Percentiles rank a stretch among this genome's conserved stretches.
Conservation (phyloP, 1,139 yeast genomes). For the Yamadazyma sp. region DNA sequence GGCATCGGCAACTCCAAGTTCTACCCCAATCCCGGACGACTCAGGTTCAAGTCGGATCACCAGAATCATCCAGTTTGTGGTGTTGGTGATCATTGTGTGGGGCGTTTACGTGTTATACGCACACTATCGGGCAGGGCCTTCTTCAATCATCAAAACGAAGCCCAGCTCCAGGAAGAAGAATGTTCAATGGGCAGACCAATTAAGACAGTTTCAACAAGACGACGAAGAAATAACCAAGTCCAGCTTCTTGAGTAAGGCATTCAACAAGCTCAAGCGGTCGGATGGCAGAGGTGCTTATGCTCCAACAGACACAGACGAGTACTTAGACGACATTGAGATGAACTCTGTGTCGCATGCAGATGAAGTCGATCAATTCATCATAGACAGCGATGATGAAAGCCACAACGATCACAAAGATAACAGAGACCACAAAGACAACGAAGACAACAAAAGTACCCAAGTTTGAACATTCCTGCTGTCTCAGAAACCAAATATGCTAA, state of each 20-base stretch:
- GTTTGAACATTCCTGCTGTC: background rate
- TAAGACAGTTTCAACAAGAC: slow-evolving; percentile 37
- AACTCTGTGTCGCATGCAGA: slow-evolving; percentile 15
- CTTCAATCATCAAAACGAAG: slow-evolving; percentile 42
- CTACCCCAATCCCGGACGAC: slow-evolving; percentile 7
- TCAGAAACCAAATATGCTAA: too few species aligned
- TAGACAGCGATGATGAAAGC: slow-evolving; percentile 50
- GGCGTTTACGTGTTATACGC: slow-evolving; percentile 41
- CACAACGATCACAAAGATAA: background rate
- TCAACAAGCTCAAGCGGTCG: slow-evolving; percentile 37
- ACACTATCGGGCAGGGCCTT: slow-evolving; percentile 40
- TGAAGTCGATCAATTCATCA: slow-evolving; percentile 27
- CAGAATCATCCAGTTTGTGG: slow-evolving; percentile 42
- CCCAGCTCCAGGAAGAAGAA: slow-evolving; percentile 45
- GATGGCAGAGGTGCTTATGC: slow-evolving; percentile 23
- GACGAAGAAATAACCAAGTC: slow-evolving; percentile 12
- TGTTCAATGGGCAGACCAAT: slow-evolving; percentile 61
- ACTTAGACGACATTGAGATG: slow-evolving; percentile 17
- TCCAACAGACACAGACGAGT: slow-evolving; percentile 23
- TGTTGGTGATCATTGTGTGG: slow-evolving; percentile 44
- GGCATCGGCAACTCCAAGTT: slow-evolving; percentile 7
- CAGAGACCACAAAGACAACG: background rate
- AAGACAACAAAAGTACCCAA: background rate
- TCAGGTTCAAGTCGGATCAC: slow-evolving; percentile 21
- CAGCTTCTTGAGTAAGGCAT: slow-evolving; percentile 41